Conservation (phyloP, 306 rosid genomes). For the Quercus variabilis region DNA sequence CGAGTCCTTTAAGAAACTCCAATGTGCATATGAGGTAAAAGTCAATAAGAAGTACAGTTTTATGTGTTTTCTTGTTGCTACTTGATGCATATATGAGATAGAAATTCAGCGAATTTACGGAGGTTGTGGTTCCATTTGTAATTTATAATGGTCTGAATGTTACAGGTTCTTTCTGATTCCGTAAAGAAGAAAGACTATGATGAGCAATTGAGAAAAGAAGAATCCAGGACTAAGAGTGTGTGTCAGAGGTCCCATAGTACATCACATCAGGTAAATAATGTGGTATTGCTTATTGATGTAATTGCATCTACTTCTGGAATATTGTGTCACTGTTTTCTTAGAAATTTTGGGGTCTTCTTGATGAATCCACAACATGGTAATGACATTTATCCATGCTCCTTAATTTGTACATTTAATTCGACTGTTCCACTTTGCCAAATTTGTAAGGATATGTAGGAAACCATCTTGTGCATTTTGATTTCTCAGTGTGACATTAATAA, state of each 20-base stretch:
- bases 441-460: background rate
- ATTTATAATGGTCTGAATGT: conserved; percentile 15
- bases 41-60: conserved; percentile 1
- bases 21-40: conserved; percentile 93
- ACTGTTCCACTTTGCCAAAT: background rate
- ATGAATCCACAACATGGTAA: background rate
- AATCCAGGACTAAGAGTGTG: conserved; percentile 77
- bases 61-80: conserved; percentile 10
- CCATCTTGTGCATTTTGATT: background rate
- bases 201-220: conserved; percentile 91
- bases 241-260: conserved; percentile 75
- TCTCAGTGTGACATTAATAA: background rate
- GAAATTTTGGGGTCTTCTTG: background rate
- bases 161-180: conserved; percentile 88
- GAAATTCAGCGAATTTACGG: background rate
- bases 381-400: background rate
- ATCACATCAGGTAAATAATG: conserved; percentile 60
- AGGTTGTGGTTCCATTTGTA: background rate
- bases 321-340: background rate
- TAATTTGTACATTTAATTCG: background rate
- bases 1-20: conserved; percentile 90
- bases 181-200: conserved; percentile 87
- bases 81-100: conserved; percentile 11
- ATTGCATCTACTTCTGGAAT: background rate
- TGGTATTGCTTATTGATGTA: conserved; percentile 15